Evolutionary conservation across 139 green algal genomes (phyloP).

Genomic region (Desmodesmus armatus): DNA sequence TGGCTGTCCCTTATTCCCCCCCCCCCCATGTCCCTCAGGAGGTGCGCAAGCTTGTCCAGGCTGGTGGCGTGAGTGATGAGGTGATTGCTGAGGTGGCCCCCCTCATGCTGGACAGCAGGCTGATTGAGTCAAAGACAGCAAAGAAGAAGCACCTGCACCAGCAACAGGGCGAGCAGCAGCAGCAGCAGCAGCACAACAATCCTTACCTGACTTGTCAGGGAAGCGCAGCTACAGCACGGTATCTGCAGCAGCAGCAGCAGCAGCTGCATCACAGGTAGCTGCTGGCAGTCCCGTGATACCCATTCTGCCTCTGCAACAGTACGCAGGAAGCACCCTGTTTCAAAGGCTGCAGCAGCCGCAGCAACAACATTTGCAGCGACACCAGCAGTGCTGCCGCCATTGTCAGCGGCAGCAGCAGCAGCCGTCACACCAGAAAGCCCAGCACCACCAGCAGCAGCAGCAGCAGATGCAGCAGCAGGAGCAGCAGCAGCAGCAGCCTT

Average conservation of each 20-base stretch:
- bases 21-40: neutral
- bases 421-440: neutral
- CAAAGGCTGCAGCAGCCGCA: neutral
- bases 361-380: neutral
- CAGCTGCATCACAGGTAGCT: neutral
- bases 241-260: neutral
- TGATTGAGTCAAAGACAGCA: neutral
- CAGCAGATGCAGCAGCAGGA: neutral
- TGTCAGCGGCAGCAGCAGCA: neutral
- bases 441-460: neutral
- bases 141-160: neutral
- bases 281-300: neutral
- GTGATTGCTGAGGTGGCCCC: neutral
- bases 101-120: conserved; percentile 36
- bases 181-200: neutral
- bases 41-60: conserved; percentile 29
- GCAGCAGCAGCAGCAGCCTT: neutral
- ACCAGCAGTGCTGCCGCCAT: neutral
- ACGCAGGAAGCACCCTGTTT: neutral
- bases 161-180: neutral
- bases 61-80: neutral
- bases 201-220: neutral
- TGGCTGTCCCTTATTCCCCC: neutral
- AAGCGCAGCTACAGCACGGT: neutral
- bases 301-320: too few relatives aligned